These are phyloP conservation scores for Narthecium ossifragum DNA, from an alignment of 106 monocot species.

Conservation along the genomic window DNA sequence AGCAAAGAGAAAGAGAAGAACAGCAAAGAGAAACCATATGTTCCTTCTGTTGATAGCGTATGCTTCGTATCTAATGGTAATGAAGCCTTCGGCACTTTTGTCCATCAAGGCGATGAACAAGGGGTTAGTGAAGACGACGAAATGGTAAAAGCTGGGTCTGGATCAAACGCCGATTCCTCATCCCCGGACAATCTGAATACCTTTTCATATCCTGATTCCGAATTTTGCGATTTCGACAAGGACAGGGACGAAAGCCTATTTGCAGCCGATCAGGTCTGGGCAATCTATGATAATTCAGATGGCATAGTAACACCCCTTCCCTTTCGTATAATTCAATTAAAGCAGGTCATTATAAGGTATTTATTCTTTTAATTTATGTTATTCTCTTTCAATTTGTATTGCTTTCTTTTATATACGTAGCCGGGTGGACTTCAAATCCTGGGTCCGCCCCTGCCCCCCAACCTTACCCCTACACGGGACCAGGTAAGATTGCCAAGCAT, in stretches of 20 bases:
- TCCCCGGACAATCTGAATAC: neutral
- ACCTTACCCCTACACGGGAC: too few relatives aligned
- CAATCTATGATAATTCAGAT: slow-evolving; percentile 54
- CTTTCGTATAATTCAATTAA: too few relatives aligned
- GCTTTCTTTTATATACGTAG: too few relatives aligned
- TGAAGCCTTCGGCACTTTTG: neutral
- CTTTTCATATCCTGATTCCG: slow-evolving; percentile 55
- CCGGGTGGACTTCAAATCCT: too few relatives aligned
- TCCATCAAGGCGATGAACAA: neutral
- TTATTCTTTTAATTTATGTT: too few relatives aligned
- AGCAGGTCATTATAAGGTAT: too few relatives aligned
- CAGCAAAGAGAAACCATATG: neutral
- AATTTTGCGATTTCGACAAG: slow-evolving; percentile 69
- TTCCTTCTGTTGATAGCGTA: neutral
- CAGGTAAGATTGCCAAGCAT: too few relatives aligned
- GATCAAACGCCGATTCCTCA: slow-evolving; percentile 5
- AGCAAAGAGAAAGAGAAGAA: too few relatives aligned
- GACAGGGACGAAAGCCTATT: slow-evolving; percentile 36
- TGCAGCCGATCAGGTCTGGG: slow-evolving; percentile 46
- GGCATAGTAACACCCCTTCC: too few relatives aligned
- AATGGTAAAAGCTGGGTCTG: neutral
- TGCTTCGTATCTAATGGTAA: slow-evolving; percentile 7
- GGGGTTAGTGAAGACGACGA: neutral
- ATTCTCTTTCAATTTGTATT: too few relatives aligned
- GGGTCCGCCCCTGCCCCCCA: too few relatives aligned